These are phyloP conservation scores for Ceratocystis eucalypticola DNA, from an alignment of 2,329 filamentous ascomycete genomes.

Conservation along the genomic window DNA sequence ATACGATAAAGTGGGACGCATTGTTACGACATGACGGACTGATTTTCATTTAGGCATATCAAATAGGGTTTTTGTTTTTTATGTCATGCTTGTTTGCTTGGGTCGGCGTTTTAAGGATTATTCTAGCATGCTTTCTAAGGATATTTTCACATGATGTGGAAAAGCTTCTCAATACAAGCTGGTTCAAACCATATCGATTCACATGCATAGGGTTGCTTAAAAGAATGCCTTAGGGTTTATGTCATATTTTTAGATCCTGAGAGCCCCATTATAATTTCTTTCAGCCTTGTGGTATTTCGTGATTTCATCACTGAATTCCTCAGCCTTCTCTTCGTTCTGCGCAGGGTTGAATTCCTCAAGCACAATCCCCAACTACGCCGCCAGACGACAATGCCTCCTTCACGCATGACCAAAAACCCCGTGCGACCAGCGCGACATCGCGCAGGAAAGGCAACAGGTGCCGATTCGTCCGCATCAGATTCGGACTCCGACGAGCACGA, in stretches of 20 bases:
- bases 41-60: background rate
- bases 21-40: conserved; percentile 8
- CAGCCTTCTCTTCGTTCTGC: background rate
- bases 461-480: conserved; percentile 41
- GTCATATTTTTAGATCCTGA: background rate
- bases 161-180: conserved; percentile 3
- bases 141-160: background rate
- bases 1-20: background rate
- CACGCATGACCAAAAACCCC: conserved; percentile 89
- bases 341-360: background rate
- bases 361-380: background rate
- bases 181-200: background rate
- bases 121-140: conserved; percentile 1
- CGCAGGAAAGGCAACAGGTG: conserved; percentile 61
- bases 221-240: background rate
- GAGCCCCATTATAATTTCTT: conserved; percentile 10
- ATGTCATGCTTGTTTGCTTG: conserved; percentile 6
- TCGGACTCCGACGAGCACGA: conserved; percentile 32
- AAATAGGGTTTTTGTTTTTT: conserved; percentile 2
- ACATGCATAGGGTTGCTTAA: background rate
- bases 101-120: conserved; percentile 12
- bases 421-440: conserved; percentile 67
- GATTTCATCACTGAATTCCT: background rate
- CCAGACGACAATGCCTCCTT: conserved; percentile 44
- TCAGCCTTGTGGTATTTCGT: conserved; percentile 8